Evolutionary conservation across 208 protist genomes (phyloP), one percentile per base, ranked within the genome.

Genomic region (Leishmania gerbilli): DNA sequence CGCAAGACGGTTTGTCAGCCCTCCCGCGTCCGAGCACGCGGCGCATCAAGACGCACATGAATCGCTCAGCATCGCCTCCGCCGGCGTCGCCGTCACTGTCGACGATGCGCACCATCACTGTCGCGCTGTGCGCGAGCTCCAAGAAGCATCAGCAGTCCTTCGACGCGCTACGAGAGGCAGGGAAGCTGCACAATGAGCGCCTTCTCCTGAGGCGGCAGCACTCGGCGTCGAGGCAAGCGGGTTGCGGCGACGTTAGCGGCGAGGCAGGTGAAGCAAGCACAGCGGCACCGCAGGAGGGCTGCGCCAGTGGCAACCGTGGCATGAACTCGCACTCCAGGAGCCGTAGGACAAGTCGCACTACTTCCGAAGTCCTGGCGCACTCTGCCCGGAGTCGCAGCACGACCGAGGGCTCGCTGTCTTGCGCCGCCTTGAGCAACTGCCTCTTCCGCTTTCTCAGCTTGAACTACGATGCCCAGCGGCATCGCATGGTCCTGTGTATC

Each of bases 101-200:
- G 53, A 49, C 76, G 58, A 56, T 56, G 69, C 76, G 58, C 76
- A 72, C 56, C 45, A 81, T 89, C 79, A 88, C 81, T 9, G 82
- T 97, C 49, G 92, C 88, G 2, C 55, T 95, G 6, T 97, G 92
- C 69, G 91, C 90, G 13, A 94, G 89, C 42, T 84, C 87, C 15
- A 91, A 90, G 56, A 97, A 97, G 80, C 89, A 97, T 75, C 71
- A 80, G 31, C 94, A 96, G 65, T 97, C 92, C 27, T 95, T 96
- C 71, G 89, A 94, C 45, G 87, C 88, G 7, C 84, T 97, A 11
- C 77, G 79, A 17, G 58, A 40, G 9, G 84, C 80, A 31, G 84
- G 87, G 13, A 81, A 86, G 68, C 62, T 69, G 31, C 86, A 90
- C 79, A 92, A 88, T 75, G 74, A 71, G 9, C 47, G 72, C 11